Conservation (phyloP, 2,329 filamentous ascomycete species). For the Fusarium denticulatum region DNA sequence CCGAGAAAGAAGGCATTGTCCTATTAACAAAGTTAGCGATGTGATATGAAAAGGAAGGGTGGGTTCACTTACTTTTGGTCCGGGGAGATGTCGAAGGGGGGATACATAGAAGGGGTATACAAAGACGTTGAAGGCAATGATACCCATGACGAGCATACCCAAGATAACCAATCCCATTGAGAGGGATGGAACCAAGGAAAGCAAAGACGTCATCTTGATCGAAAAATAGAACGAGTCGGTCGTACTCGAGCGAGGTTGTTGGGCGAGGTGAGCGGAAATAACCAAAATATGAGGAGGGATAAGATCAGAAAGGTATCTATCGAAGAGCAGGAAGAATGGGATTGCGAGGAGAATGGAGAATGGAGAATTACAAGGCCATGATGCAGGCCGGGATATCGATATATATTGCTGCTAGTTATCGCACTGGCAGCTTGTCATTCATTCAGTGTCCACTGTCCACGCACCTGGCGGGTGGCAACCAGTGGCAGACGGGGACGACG, state of each 20-base stretch:
- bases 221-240: background rate
- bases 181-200: background rate
- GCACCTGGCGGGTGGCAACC: slow-evolving; percentile 8
- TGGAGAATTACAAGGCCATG: background rate
- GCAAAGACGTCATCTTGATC: background rate
- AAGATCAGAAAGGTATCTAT: background rate
- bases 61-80: slow-evolving; percentile 50
- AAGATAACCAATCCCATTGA: background rate
- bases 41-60: background rate
- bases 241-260: background rate
- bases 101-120: slow-evolving; percentile 57
- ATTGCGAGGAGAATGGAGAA: background rate
- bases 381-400: background rate
- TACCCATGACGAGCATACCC: background rate
- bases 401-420: background rate
- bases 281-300: background rate
- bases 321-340: background rate
- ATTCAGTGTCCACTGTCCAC: slow-evolving; percentile 16
- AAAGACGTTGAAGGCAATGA: slow-evolving; percentile 42
- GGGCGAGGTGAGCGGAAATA: background rate
- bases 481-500: slow-evolving; percentile 8
- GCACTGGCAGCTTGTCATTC: background rate
- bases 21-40: slow-evolving; percentile 36
- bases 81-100: slow-evolving; percentile 55
- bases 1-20: slow-evolving; percentile 53